A percentile compares a stretch with the other conserved stretches of the same genome.
Evolutionary conservation across 192 early-diverging fungal species (phyloP).

Genomic region (Backusella luteola): DNA sequence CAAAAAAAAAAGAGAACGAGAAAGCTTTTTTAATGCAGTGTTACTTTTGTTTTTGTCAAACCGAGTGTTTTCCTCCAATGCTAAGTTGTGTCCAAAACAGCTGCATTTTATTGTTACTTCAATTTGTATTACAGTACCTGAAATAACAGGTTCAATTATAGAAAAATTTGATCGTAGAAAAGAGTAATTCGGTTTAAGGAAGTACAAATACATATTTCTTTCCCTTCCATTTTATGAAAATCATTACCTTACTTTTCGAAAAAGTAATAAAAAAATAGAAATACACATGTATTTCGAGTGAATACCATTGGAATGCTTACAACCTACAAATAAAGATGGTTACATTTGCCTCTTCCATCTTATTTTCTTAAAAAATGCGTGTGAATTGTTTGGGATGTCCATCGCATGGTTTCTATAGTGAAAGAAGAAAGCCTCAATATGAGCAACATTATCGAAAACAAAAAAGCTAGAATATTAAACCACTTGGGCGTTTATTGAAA

Average conservation of each 20-base stretch:
- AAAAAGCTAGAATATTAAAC: neutral
- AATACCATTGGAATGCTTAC: neutral
- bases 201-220: neutral
- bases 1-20: neutral
- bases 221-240: neutral
- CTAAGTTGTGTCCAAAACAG: neutral
- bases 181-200: neutral
- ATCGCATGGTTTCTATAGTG: neutral
- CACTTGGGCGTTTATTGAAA: no score
- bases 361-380: neutral
- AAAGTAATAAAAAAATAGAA: neutral
- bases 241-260: no score
- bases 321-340: neutral
- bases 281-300: neutral
- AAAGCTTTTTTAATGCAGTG: neutral
- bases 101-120: neutral
- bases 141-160: neutral
- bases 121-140: neutral
- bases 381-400: neutral
- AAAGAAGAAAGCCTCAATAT: neutral
- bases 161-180: neutral
- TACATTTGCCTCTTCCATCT: neutral
- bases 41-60: neutral
- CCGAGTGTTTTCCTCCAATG: neutral
- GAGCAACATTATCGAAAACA: neutral